Evolutionary conservation across 2,329 filamentous ascomycete species (phyloP), one percentile per base, ranked within the genome.

Genomic region (Ophiostoma piceae): DNA sequence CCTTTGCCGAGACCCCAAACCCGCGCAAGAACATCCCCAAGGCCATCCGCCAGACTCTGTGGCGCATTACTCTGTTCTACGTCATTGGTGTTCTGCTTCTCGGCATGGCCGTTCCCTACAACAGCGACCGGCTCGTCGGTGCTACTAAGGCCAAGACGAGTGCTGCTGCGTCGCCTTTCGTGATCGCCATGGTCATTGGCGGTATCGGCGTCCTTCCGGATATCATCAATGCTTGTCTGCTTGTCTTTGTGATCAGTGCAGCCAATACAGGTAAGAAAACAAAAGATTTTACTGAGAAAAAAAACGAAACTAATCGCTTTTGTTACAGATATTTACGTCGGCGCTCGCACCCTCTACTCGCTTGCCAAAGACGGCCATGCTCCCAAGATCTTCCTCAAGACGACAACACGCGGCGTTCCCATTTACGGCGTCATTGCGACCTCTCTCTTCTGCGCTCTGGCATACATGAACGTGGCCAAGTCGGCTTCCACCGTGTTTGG

Each of bases 391-490:
- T 54, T 54, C 51, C 51, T 54, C 2, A 54, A 54, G 51, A 54
- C 51, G 51, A 54, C 51, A 26, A 26, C 51, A 26, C 51, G 51
- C 51, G 51, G 51, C 22, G 51, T 54, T 2, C 51, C 51, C 11
- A 26, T 54, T 12, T 54, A 54, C 11, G 51, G 51, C 22, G 51
- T 54, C n/a, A 26, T 26, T 22, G 51, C 51, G 14, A 26, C 51
- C 12, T 54, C 51, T 26, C 7, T 54, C 51, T 54, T 54, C n/a
- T 54, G 51, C 5, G 19, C 51, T n/a, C n/a, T 54, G n/a, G 51
- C 51, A 26, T 54, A 54, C n/a, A 54, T 54, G 51, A 54, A 54
- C 11, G 51, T 54, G n/a, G 51, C 51, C 51, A 54, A 54, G 51
- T 54, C 51, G 51, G 51, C 51, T 9, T 54, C 51, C 12, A 26